Base-by-base conservation (phyloP, 2,329 filamentous ascomycete genomes). In the Penicillium verrucosum region DNA sequence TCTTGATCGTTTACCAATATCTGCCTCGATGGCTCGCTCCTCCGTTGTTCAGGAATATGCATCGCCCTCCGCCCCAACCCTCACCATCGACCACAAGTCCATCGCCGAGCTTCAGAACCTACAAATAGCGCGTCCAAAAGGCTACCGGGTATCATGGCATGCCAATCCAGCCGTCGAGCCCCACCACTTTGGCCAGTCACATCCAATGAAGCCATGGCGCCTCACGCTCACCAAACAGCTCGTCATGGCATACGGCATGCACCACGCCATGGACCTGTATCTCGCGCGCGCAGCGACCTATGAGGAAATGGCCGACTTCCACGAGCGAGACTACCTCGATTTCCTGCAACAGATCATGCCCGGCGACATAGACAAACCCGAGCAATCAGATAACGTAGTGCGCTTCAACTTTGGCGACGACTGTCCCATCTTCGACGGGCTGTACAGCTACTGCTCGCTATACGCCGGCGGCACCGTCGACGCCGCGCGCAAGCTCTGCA, bases 181-280 rank as follows among this genome's bases (percentile, higher is more conserved):
- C 71, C 93, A 97, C 75, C 94, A 99, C 75, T 99, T 99, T 73
- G 94, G 94, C 63, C 89, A 90, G 77, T 92, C 90, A 10, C 94
- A 99, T 79, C 94, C 94, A 21, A 99, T 99, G 94, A 99, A 99
- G 75, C 94, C 94, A 57, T 97, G 94, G 93, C 90, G 94, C 36
- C 80, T 99, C 62, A 97, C 92, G 16, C 82, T 99, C 54, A 95
- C 94, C 55, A 97, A 99, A 74, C 91, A 94, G 68, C 84, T 99
- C 45, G 91, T 99, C 61, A 88, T 95, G 71, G 89, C 91, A 1
- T 97, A 97, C 73, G 94, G 94, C 64, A 90, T 99, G 83, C 92
- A 95, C 67, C 89, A 93, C 68, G 92, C 91, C 60, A 97, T 99
- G 94, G 92, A 97, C 75, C 88, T 93, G 63, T 97, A 95, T 75